A percentile compares a stretch with the other conserved stretches of the same genome.
phyloP scores from a whole-genome alignment of 805 yeast species.

The Metschnikowia baotianmanensis region DNA sequence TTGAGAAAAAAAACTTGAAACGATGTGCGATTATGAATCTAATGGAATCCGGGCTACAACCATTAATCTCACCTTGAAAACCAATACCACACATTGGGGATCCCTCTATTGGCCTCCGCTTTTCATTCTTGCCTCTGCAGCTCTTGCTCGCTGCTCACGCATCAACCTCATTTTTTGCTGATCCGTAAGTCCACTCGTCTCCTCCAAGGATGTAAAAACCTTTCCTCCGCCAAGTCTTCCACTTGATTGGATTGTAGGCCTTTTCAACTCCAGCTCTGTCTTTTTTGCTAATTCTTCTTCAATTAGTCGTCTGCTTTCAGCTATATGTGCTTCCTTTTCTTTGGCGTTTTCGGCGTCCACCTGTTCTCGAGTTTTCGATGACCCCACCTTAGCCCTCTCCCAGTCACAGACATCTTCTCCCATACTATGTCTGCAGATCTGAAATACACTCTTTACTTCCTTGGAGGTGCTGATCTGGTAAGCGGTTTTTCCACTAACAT shows the following conservation, averaged over 20 bases:
- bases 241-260: slow-evolving; percentile 29
- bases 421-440: slow-evolving; percentile 58
- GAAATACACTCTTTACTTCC: slow-evolving; percentile 55
- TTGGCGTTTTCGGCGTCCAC: slow-evolving; percentile 42
- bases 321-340: slow-evolving; percentile 33
- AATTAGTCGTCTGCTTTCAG: slow-evolving; percentile 41
- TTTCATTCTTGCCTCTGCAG: slow-evolving; percentile 83
- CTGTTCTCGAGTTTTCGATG: slow-evolving; percentile 55
- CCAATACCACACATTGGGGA: too few species aligned
- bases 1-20: too few species aligned
- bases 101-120: slow-evolving; percentile 7
- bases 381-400: slow-evolving; percentile 63
- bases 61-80: too few species aligned
- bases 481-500: slow-evolving; percentile 59
- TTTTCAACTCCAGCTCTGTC: slow-evolving; percentile 30
- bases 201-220: slow-evolving; percentile 26
- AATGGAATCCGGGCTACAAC: too few species aligned
- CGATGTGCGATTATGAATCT: too few species aligned
- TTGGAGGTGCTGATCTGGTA: slow-evolving; percentile 58
- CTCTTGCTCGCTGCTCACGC: slow-evolving; percentile 94
- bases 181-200: slow-evolving; percentile 61
- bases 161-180: slow-evolving; percentile 75
- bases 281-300: slow-evolving; percentile 44
- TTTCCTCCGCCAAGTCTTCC: slow-evolving; percentile 34
- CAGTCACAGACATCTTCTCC: slow-evolving; percentile 76